Evolutionary conservation across 768 basidiomycete genomes (phyloP).

Genomic region (Termitomyces sp.): DNA sequence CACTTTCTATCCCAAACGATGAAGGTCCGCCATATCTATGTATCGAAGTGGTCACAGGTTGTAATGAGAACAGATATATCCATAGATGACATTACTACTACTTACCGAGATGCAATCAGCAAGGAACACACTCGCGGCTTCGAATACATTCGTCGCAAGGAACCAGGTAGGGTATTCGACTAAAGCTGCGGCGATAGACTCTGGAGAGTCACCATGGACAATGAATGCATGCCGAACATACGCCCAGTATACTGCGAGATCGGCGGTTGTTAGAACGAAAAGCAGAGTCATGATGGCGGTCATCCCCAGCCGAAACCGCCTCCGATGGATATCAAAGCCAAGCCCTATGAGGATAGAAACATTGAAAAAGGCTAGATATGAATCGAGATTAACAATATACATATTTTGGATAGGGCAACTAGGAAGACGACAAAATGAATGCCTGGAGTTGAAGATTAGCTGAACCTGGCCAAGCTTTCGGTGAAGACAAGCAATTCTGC

Average conservation of each 20-base stretch:
- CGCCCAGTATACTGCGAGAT: slow-evolving; percentile 1
- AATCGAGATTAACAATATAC: background rate
- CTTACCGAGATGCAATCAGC: background rate
- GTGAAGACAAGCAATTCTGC: background rate
- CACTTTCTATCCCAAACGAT: background rate
- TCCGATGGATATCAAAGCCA: background rate
- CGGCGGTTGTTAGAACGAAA: background rate
- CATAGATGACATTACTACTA: background rate
- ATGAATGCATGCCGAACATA: slow-evolving; percentile 1
- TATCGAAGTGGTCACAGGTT: background rate
- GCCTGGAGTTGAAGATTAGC: background rate
- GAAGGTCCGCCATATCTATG: background rate
- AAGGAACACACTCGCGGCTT: background rate
- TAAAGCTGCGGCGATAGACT: background rate
- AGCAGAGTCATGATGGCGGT: background rate
- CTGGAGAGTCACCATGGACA: background rate
- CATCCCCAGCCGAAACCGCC: background rate
- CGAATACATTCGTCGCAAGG: background rate
- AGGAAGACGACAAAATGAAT: background rate
- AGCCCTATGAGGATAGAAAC: background rate
- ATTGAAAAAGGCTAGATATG: background rate
- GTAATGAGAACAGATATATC: background rate
- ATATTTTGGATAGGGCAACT: background rate
- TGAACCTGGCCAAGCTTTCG: background rate
- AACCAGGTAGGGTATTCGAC: background rate